Evolutionary conservation across 2,329 filamentous ascomycete species (phyloP).

Genomic region (Paraphoma sp.): DNA sequence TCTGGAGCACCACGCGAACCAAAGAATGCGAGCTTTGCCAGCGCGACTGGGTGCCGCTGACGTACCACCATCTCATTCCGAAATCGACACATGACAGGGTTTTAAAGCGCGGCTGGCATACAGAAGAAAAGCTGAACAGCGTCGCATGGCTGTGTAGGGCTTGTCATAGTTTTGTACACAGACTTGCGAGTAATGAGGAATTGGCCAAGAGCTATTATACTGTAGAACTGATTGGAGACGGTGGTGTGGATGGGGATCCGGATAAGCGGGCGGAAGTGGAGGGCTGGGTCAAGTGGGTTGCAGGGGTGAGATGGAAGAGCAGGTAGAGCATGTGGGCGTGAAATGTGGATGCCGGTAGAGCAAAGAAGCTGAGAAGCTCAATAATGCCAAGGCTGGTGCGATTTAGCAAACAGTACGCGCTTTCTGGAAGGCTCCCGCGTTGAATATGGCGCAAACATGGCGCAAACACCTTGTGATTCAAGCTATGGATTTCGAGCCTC

Average conservation of each 20-base stretch:
- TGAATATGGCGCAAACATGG: neutral
- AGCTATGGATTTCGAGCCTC: no score
- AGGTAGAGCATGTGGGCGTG: slow-evolving; percentile 39
- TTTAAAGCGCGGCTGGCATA: slow-evolving; percentile 80
- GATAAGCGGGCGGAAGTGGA: slow-evolving; percentile 73
- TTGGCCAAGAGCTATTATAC: slow-evolving; percentile 76
- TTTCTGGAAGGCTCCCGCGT: neutral
- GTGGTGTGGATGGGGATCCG: slow-evolving; percentile 71
- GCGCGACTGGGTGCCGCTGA: slow-evolving; percentile 75
- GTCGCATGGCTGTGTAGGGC: slow-evolving; percentile 87
- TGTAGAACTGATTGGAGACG: slow-evolving; percentile 71
- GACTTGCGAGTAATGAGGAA: slow-evolving; percentile 77
- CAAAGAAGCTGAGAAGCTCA: neutral
- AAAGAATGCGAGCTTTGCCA: slow-evolving; percentile 75
- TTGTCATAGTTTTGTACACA: slow-evolving; percentile 84
- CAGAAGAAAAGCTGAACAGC: slow-evolving; percentile 74
- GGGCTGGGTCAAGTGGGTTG: slow-evolving; percentile 76
- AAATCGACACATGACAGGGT: slow-evolving; percentile 77
- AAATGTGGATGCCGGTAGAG: neutral
- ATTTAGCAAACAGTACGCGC: neutral
- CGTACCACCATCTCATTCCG: slow-evolving; percentile 89
- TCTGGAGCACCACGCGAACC: slow-evolving; percentile 65
- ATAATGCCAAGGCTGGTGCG: neutral
- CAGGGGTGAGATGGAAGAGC: slow-evolving; percentile 75
- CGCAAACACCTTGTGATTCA: no score